Evolutionary conservation across 192 early-diverging fungal genomes (phyloP).

Genomic region (Umbelopsis vinacea): DNA sequence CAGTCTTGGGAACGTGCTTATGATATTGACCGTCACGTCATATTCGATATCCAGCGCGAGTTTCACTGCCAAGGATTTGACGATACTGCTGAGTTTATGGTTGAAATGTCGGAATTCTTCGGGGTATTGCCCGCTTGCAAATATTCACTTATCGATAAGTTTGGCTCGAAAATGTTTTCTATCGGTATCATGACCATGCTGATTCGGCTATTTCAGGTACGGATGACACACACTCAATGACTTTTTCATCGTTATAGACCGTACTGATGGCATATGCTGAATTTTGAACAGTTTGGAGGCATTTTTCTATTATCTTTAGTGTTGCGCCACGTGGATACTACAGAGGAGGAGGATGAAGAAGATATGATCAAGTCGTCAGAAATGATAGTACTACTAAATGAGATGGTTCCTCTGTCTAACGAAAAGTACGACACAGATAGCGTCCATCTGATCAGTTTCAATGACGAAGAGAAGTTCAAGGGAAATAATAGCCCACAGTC

Average conservation of each 20-base stretch:
- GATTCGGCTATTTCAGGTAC: constrained; percentile 8
- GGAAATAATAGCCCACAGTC: background rate
- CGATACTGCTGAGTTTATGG: background rate
- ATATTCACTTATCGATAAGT: background rate
- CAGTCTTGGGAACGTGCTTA: constrained; percentile 7
- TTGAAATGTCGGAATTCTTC: constrained; percentile 16
- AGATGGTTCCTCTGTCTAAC: background rate
- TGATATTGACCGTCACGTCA: background rate
- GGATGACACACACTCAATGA: background rate
- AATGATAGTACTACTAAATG: background rate
- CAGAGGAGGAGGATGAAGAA: background rate
- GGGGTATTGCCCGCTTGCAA: background rate
- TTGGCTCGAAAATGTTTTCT: constrained; percentile 15
- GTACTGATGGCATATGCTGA: background rate
- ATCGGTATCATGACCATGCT: constrained; percentile 17
- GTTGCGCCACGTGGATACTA: background rate
- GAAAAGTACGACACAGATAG: background rate
- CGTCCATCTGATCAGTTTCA: background rate
- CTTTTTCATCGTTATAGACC: background rate
- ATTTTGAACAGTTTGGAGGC: background rate
- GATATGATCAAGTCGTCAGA: background rate
- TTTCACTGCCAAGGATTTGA: constrained; percentile 8
- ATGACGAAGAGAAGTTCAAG: background rate
- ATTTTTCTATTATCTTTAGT: constrained; percentile 16
- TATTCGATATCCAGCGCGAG: constrained; percentile 9